A percentile compares a stretch with the other conserved stretches of the same genome.
These are phyloP conservation scores for Coniferiporia weirii DNA, from an alignment of 1,284 basidiomycete genomes.

Conservation along the genomic window DNA sequence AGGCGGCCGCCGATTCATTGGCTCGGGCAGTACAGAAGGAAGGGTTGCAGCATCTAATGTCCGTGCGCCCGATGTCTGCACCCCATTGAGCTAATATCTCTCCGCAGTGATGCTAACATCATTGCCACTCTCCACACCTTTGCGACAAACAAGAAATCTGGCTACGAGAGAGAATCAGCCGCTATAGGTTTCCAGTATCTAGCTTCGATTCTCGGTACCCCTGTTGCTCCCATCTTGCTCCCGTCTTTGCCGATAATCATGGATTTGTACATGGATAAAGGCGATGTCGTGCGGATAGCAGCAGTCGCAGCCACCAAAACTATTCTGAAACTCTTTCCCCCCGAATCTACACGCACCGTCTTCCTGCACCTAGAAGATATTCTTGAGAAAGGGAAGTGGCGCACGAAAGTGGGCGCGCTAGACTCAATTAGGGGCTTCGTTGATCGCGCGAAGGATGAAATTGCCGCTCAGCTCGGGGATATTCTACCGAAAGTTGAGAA, in stretches of 20 bases:
- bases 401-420: constrained; percentile 89
- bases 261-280: constrained; percentile 92
- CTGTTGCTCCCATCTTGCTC: constrained; percentile 80
- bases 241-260: constrained; percentile 76
- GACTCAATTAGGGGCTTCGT: constrained; percentile 81
- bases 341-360: constrained; percentile 75
- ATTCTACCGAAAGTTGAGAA: constrained; percentile 85
- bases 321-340: constrained; percentile 80
- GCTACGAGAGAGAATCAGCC: constrained; percentile 89
- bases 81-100: constrained; percentile 19
- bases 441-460: constrained; percentile 67
- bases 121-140: constrained; percentile 65
- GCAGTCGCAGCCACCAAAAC: constrained; percentile 81
- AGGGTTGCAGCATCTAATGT: constrained; percentile 63
- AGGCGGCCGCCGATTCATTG: constrained; percentile 72
- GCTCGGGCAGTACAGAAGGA: constrained; percentile 62
- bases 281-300: constrained; percentile 84
- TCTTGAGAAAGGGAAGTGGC: constrained; percentile 89
- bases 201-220: constrained; percentile 65
- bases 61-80: constrained; percentile 27
- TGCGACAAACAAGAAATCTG: constrained; percentile 85
- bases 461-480: constrained; percentile 80
- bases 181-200: constrained; percentile 82
- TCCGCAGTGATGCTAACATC: constrained; percentile 53
- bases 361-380: constrained; percentile 71